Conservation (phyloP, 306 rosid genomes). For the Adenanthera pavonina region DNA sequence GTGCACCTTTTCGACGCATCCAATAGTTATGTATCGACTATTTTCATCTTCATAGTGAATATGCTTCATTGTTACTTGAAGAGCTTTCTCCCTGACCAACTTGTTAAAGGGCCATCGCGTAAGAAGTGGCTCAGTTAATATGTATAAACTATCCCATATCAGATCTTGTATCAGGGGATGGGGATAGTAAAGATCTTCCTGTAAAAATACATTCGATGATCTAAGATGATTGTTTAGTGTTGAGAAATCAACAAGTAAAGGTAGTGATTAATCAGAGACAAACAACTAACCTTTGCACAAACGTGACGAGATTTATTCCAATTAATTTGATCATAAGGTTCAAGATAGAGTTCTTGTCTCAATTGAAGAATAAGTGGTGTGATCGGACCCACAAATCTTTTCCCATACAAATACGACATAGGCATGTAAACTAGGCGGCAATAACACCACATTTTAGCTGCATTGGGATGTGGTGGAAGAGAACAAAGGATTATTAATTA, state of each 20-base stretch:
- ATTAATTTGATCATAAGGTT: constrained; percentile 59
- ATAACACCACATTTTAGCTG: constrained; percentile 91
- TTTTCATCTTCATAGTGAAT: constrained; percentile 80
- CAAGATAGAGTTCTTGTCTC: constrained; percentile 61
- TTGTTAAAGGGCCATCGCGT: constrained; percentile 78
- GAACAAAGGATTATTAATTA: neutral
- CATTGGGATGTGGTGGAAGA: neutral
- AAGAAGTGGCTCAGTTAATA: constrained; percentile 63
- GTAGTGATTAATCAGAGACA: neutral
- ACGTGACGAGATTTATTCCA: constrained; percentile 70
- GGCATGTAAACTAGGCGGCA: constrained; percentile 82
- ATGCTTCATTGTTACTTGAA: constrained; percentile 61
- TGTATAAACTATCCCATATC: constrained; percentile 72
- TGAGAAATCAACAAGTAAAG: neutral
- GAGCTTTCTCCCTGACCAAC: constrained; percentile 54
- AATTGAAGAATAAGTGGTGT: constrained; percentile 71
- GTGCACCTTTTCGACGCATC: constrained; percentile 68
- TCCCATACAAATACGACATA: constrained; percentile 84
- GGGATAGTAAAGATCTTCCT: constrained; percentile 47
- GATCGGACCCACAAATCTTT: constrained; percentile 74
- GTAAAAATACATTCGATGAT: neutral
- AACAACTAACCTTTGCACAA: constrained; percentile 52
- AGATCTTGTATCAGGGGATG: constrained; percentile 67
- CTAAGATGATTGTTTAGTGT: neutral
- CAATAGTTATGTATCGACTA: constrained; percentile 69